These are phyloP conservation scores for Fusarium vanettenii DNA, from an alignment of 2,329 filamentous ascomycete species.

Conservation along the genomic window DNA sequence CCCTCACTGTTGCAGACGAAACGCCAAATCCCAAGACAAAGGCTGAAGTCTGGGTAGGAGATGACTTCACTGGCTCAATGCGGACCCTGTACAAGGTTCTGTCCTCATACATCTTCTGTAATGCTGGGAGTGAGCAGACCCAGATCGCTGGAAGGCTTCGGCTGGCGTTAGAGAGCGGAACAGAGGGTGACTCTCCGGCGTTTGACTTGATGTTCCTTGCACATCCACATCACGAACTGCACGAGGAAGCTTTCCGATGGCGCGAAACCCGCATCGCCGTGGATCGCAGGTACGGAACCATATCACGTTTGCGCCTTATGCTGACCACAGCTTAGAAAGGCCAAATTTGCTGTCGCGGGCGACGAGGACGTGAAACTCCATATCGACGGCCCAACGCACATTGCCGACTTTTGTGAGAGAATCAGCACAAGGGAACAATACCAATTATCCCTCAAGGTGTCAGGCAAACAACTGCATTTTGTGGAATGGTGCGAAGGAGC, in stretches of 20 bases:
- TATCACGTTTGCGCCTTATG: neutral
- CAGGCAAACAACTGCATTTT: neutral
- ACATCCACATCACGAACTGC: neutral
- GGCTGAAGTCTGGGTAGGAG: neutral
- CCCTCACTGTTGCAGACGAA: neutral
- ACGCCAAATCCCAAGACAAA: neutral
- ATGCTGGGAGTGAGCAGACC: neutral
- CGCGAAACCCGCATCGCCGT: neutral
- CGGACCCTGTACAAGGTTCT: neutral
- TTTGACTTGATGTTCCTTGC: neutral
- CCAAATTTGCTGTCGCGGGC: neutral
- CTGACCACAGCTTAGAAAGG: neutral
- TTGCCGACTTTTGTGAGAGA: neutral
- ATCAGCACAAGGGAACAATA: neutral
- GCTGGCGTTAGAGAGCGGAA: neutral
- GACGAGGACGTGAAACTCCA: neutral
- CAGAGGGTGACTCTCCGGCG: neutral
- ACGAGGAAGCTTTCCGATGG: neutral
- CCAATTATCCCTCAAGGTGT: neutral
- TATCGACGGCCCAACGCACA: neutral
- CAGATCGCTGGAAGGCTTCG: neutral
- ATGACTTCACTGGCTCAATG: neutral
- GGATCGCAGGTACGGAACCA: neutral
- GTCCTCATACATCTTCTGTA: neutral
- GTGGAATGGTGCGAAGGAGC: neutral